A percentile compares a stretch with the other conserved stretches of the same genome.
phyloP scores from a whole-genome alignment of 2,329 filamentous ascomycete species.

The Neonectria punicea region DNA sequence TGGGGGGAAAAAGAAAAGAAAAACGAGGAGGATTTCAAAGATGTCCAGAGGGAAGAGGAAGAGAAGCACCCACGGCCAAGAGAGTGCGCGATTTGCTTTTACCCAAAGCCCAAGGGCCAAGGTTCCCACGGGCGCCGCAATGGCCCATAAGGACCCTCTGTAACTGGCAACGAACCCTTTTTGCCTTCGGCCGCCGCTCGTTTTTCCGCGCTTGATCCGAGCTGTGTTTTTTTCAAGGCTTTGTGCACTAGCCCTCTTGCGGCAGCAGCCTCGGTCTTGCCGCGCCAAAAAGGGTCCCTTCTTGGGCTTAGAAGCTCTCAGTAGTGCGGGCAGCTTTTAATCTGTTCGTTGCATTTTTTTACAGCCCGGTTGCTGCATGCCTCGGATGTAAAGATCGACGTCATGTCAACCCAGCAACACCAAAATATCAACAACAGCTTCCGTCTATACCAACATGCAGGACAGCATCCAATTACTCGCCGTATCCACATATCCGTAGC shows the following conservation, averaged over 20 bases:
- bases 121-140: conserved; percentile 26
- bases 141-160: conserved; percentile 12
- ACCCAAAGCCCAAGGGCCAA: conserved; percentile 17
- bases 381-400: background rate
- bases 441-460: background rate
- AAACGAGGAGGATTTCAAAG: conserved; percentile 25
- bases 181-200: conserved; percentile 28
- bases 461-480: background rate
- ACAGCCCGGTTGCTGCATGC: background rate
- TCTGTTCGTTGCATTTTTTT: too few species aligned
- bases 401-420: conserved; percentile 10
- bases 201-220: conserved; percentile 29
- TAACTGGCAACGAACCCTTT: conserved; percentile 10
- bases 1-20: conserved; percentile 25
- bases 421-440: background rate
- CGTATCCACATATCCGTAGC: background rate
- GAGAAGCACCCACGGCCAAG: background rate
- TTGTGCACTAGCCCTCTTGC: background rate
- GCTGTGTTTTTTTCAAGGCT: background rate
- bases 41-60: conserved; percentile 2
- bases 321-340: too few species aligned
- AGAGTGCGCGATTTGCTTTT: conserved; percentile 39
- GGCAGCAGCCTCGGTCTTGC: background rate
- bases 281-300: background rate
- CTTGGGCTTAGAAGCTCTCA: background rate